Conservation (phyloP, 1,284 basidiomycete species). For the Boletus sp. region DNA sequence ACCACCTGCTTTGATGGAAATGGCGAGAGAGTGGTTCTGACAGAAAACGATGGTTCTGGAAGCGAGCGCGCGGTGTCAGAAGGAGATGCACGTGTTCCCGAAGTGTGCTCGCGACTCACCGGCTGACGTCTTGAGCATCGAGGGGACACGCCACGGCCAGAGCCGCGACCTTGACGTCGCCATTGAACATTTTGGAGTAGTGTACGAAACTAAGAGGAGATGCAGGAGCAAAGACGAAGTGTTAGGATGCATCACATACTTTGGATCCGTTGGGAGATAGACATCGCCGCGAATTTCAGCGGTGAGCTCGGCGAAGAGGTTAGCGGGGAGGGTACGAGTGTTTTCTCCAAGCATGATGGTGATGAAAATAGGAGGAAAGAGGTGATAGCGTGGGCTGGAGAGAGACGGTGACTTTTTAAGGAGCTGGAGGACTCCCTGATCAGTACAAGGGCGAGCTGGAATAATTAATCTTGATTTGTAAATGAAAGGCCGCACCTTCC, state of each 20-base stretch:
- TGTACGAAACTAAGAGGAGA: conserved; percentile 52
- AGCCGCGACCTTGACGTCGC: conserved; percentile 61
- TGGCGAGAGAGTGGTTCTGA: conserved; percentile 60
- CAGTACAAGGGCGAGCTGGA: not conserved
- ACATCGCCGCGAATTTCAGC: conserved; percentile 47
- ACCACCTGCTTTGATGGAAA: conserved; percentile 85
- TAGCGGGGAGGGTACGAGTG: not conserved
- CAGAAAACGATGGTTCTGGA: conserved; percentile 70
- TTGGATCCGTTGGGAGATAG: conserved; percentile 42
- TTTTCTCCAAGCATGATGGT: conserved; percentile 15
- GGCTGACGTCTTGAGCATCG: conserved; percentile 73
- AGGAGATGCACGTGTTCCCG: conserved; percentile 8
- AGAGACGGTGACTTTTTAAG: conserved; percentile 19
- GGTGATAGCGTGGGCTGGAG: conserved; percentile 7
- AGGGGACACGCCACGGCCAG: conserved; percentile 65
- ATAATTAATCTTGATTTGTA: conserved; percentile 15
- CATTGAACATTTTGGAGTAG: conserved; percentile 73
- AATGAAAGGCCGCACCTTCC: conserved; percentile 9
- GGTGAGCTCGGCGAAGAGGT: conserved; percentile 39
- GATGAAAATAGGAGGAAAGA: not conserved
- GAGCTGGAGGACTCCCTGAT: conserved; percentile 1
- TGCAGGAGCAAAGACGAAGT: not conserved
- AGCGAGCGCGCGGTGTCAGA: conserved; percentile 14
- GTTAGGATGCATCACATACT: conserved; percentile 34
- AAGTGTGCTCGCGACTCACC: conserved; percentile 41